A percentile compares a stretch with the other conserved stretches of the same genome.
These are phyloP conservation scores for Diaporthe sp. DNA, from an alignment of 2,329 filamentous ascomycete species.

Conservation along the genomic window DNA sequence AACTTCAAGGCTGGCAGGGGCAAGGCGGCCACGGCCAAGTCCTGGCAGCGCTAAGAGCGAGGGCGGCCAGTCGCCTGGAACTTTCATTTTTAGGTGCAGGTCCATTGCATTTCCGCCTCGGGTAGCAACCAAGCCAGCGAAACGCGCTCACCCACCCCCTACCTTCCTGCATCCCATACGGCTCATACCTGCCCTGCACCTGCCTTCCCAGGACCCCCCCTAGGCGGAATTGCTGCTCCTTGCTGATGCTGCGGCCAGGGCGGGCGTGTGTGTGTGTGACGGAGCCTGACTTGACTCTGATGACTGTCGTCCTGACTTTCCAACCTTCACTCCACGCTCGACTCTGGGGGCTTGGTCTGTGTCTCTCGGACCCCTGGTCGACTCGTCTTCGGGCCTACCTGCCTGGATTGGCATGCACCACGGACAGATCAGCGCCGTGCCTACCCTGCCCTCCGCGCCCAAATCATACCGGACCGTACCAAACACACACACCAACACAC, in stretches of 20 bases:
- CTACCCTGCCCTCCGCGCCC: slow-evolving; percentile 20
- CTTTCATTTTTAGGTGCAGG: slow-evolving; percentile 33
- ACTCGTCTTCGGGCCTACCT: slow-evolving; percentile 34
- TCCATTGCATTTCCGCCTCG: slow-evolving; percentile 31
- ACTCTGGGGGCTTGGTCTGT: slow-evolving; percentile 4
- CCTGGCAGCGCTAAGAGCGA: slow-evolving; percentile 9
- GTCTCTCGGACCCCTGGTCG: slow-evolving; percentile 27
- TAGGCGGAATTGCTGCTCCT: slow-evolving; percentile 19
- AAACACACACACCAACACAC: slow-evolving; percentile 4
- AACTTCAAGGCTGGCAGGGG: slow-evolving; percentile 13
- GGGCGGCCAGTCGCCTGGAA: slow-evolving; percentile 17
- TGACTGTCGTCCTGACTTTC: slow-evolving; percentile 5
- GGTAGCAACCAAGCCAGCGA: slow-evolving; percentile 29
- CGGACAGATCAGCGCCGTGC: slow-evolving; percentile 26
- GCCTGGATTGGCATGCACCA: slow-evolving; percentile 34
- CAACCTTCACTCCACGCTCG: slow-evolving; percentile 1
- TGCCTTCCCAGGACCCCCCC: slow-evolving; percentile 4
- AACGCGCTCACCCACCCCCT: neutral
- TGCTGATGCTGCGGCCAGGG: slow-evolving; percentile 17
- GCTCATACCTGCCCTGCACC: neutral
- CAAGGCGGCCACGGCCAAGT: slow-evolving; percentile 9
- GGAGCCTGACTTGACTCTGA: slow-evolving; percentile 17
- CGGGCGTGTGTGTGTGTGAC: slow-evolving; percentile 18
- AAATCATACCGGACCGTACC: slow-evolving; percentile 14
- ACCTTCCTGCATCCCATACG: slow-evolving; percentile 3